These are phyloP conservation scores for Pseudogymnoascus verrucosus DNA, from an alignment of 2,329 filamentous ascomycete species.

Conservation along the genomic window DNA sequence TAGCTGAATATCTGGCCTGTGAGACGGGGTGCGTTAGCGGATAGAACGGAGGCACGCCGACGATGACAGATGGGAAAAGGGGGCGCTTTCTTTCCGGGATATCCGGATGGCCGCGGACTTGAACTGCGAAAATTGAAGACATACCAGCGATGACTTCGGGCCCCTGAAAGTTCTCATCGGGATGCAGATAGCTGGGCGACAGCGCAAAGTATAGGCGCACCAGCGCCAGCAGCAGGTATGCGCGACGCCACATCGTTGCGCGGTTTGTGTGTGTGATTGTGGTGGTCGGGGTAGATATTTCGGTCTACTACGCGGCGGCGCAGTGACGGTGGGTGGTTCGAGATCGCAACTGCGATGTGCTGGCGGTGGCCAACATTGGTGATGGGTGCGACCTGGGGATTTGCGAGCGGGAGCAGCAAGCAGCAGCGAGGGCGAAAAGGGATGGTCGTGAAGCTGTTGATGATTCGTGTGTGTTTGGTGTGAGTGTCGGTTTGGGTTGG, in stretches of 20 bases:
- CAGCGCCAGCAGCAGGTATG: slow-evolving; percentile 75
- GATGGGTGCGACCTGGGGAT: not conserved
- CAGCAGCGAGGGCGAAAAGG: not conserved
- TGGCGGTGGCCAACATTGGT: not conserved
- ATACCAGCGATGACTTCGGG: slow-evolving; percentile 94
- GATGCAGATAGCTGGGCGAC: slow-evolving; percentile 92
- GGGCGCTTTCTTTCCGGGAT: not conserved
- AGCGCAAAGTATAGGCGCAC: slow-evolving; percentile 91
- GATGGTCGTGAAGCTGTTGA: not conserved
- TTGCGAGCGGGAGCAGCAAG: not conserved
- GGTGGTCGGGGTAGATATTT: not conserved
- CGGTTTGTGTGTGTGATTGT: not conserved
- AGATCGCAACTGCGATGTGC: slow-evolving; percentile 1
- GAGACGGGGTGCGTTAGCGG: slow-evolving; percentile 11
- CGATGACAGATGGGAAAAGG: not conserved
- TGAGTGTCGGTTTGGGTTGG: not conserved
- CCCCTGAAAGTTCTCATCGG: slow-evolving; percentile 98
- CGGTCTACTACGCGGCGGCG: not conserved
- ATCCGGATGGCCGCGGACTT: not conserved
- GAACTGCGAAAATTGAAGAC: slow-evolving; percentile 28
- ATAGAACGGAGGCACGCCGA: not conserved
- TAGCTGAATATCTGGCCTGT: slow-evolving; percentile 82
- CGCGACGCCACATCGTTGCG: slow-evolving; percentile 75
- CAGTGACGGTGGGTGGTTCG: not conserved
- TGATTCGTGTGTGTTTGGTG: not conserved